phyloP scores from a whole-genome alignment of 345 rosid genomes.

The Eucalyptus regnans region DNA sequence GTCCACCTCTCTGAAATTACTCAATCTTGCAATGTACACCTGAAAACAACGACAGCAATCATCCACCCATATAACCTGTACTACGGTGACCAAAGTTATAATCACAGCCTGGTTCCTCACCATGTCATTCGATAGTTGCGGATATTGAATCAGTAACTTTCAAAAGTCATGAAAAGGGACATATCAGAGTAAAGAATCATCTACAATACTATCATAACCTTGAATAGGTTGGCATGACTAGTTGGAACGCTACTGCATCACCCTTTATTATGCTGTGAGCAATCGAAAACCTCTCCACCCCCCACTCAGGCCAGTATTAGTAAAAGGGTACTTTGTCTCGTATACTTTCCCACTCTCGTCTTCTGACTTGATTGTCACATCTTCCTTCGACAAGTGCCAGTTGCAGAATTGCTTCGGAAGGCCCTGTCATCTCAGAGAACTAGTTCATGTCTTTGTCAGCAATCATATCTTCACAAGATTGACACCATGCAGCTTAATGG shows the following conservation, averaged over 20 bases:
- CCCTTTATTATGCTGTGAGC: neutral
- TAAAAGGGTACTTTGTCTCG: neutral
- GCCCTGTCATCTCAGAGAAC: neutral
- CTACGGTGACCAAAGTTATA: neutral
- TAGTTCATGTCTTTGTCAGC: neutral
- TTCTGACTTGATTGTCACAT: neutral
- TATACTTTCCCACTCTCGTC: slow-evolving; percentile 1
- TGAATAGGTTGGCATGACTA: slow-evolving; percentile 5
- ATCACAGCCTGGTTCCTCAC: neutral
- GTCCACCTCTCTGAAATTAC: neutral
- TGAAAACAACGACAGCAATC: neutral
- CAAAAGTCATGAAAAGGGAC: neutral
- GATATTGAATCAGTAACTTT: neutral
- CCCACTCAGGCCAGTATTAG: neutral
- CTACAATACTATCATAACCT: neutral
- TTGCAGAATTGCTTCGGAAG: neutral
- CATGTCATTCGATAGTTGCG: neutral
- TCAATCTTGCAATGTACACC: neutral
- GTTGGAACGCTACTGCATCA: slow-evolving; percentile 9
- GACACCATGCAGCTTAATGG: neutral
- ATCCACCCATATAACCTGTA: neutral
- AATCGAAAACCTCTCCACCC: slow-evolving; percentile 9
- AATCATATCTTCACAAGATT: neutral
- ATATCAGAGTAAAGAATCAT: neutral
- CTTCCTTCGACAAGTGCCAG: slow-evolving; percentile 5